Conservation (phyloP, 169 alveolate species). For the Babesia ovata region DNA sequence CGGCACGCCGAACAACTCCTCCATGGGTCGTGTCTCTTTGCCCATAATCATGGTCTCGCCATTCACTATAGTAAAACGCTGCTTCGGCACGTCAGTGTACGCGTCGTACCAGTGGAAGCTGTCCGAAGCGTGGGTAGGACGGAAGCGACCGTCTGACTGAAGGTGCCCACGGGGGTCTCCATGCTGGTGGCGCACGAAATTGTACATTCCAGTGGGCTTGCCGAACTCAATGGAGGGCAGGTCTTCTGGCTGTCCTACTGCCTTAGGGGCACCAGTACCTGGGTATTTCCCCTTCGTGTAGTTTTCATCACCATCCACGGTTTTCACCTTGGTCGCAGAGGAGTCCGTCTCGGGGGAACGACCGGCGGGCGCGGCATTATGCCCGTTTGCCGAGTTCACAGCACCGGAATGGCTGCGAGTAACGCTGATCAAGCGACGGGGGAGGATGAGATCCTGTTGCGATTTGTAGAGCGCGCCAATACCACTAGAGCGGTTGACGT, state of each 20-base stretch:
- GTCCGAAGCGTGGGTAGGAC: constrained; percentile 71
- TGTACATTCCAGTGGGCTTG: constrained; percentile 74
- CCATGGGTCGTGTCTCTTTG: constrained; percentile 82
- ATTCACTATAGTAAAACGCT: constrained; percentile 77
- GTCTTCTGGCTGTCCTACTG: constrained; percentile 69
- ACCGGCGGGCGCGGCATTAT: not conserved
- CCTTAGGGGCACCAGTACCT: constrained; percentile 61
- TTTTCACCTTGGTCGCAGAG: not conserved
- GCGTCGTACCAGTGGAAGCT: constrained; percentile 83
- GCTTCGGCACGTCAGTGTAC: constrained; percentile 80
- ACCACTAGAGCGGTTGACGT: not conserved
- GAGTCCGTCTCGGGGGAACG: not conserved
- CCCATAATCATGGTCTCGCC: constrained; percentile 85
- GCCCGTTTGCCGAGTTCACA: not conserved
- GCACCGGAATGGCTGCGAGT: not conserved
- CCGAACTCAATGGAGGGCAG: constrained; percentile 68
- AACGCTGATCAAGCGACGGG: not conserved
- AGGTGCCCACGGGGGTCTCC: constrained; percentile 85
- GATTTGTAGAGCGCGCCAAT: not conserved
- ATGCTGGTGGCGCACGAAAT: constrained; percentile 79
- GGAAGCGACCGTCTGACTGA: constrained; percentile 79
- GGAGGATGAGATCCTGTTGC: constrained; percentile 5
- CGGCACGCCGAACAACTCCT: constrained; percentile 75
- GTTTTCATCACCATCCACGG: constrained; percentile 28
- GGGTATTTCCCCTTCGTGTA: constrained; percentile 59